These are phyloP conservation scores for Arxiozyma telluris DNA, from an alignment of 1,139 yeast genomes.

Conservation along the genomic window DNA sequence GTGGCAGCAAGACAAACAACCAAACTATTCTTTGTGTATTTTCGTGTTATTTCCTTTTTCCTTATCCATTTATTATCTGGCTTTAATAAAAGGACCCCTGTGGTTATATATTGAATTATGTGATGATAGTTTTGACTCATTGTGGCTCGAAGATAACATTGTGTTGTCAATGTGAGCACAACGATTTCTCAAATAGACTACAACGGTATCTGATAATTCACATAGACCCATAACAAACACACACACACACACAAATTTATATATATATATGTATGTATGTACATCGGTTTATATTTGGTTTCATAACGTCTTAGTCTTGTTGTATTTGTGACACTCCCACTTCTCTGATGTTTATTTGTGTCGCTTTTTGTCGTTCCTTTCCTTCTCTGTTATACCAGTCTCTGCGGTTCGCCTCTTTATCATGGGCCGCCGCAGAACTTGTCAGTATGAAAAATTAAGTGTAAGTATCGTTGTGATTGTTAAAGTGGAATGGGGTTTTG, in stretches of 20 bases:
- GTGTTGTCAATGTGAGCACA: conserved; percentile 55
- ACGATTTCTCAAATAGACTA: conserved; percentile 83
- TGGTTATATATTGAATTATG: background rate
- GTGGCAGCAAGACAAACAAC: too few species aligned
- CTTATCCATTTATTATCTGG: background rate
- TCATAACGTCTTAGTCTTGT: background rate
- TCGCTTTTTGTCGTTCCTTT: too few species aligned
- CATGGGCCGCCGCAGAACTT: background rate
- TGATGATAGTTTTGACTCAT: conserved; percentile 37
- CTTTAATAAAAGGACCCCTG: too few species aligned
- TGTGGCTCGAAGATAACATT: conserved; percentile 49
- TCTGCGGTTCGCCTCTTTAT: background rate
- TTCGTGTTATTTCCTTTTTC: background rate
- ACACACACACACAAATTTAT: too few species aligned
- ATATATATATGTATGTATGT: background rate
- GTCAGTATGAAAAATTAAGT: background rate
- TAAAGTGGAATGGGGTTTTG: background rate
- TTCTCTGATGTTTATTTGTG: too few species aligned
- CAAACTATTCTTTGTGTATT: too few species aligned
- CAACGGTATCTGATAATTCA: conserved; percentile 92
- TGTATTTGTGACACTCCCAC: background rate
- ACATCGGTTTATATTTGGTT: background rate
- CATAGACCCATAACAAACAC: background rate
- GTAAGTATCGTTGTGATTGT: background rate
- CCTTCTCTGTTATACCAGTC: background rate